A percentile compares a stretch with the other conserved stretches of the same genome.
Conservation (phyloP, 1,284 basidiomycete species). For the Moniliella sp. region DNA sequence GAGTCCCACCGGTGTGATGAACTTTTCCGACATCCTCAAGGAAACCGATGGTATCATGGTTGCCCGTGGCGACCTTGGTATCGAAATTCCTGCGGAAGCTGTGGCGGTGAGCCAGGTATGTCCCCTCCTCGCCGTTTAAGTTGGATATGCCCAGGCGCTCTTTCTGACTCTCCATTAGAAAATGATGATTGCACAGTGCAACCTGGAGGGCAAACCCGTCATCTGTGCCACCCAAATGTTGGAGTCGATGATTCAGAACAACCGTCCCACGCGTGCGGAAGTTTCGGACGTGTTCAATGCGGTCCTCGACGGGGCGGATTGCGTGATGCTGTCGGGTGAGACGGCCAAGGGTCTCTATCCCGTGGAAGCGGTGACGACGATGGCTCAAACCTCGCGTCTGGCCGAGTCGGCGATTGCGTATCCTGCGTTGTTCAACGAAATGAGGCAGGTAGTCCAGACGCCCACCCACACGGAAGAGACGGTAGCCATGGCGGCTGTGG, state of each 20-base stretch:
- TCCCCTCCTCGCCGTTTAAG: too few species aligned
- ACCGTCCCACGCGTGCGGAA: conserved; percentile 32
- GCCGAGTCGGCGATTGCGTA: conserved; percentile 32
- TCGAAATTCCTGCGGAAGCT: conserved; percentile 43
- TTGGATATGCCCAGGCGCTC: too few species aligned
- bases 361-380: conserved; percentile 36
- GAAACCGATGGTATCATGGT: conserved; percentile 34
- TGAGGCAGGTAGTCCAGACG: conserved; percentile 37
- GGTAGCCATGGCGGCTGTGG: conserved; percentile 28
- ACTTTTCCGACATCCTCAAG: conserved; percentile 34
- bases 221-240: conserved; percentile 99
- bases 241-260: conserved; percentile 45
- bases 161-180: too few species aligned
- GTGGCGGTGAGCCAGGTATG: too few species aligned
- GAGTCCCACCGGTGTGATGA: conserved; percentile 33
- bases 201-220: conserved; percentile 48
- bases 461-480: conserved; percentile 29
- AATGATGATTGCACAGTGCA: conserved; percentile 34
- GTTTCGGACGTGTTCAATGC: conserved; percentile 33
- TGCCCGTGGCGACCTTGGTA: conserved; percentile 33
- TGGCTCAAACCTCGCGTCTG: conserved; percentile 33
- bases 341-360: conserved; percentile 33
- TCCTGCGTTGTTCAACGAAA: conserved; percentile 31
- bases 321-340: conserved; percentile 33
- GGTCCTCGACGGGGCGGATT: conserved; percentile 32